Percentiles rank a stretch among this genome's conserved stretches.
These are phyloP conservation scores for Musa beccarii DNA, from an alignment of 176 grass and related monocot genomes.

Conservation along the genomic window DNA sequence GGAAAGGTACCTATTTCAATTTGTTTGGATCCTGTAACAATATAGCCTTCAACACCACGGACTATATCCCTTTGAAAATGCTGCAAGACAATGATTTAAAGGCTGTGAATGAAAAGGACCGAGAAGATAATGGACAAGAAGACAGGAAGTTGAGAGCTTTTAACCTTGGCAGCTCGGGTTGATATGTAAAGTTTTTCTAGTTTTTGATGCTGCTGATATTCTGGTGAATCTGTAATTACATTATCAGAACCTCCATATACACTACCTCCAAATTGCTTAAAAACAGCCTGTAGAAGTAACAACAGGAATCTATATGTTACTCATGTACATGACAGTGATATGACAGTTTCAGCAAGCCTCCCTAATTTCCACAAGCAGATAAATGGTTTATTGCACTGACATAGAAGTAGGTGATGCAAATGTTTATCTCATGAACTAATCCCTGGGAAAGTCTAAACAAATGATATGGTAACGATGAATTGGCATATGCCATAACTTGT, in stretches of 20 bases:
- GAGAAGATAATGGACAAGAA: constrained; percentile 11
- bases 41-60: constrained; percentile 89
- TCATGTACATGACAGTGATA: background rate
- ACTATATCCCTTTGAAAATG: constrained; percentile 98
- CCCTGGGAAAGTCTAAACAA: background rate
- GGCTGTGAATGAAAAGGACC: background rate
- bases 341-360: background rate
- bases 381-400: background rate
- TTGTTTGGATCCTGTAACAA: constrained; percentile 94
- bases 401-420: background rate
- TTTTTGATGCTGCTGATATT: constrained; percentile 78
- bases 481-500: background rate
- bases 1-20: constrained; percentile 70
- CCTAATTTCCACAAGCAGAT: background rate
- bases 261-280: constrained; percentile 70
- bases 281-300: constrained; percentile 50
- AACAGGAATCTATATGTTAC: background rate
- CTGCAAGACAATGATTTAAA: constrained; percentile 26
- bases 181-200: constrained; percentile 94
- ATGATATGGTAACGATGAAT: background rate
- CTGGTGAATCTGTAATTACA: constrained; percentile 64
- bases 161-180: constrained; percentile 82
- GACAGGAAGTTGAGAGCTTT: background rate
- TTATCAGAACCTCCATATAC: constrained; percentile 64
- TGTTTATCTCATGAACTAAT: background rate